phyloP scores from a whole-genome alignment of 352 stramenopile species.

The Peronospora belbahrii region DNA sequence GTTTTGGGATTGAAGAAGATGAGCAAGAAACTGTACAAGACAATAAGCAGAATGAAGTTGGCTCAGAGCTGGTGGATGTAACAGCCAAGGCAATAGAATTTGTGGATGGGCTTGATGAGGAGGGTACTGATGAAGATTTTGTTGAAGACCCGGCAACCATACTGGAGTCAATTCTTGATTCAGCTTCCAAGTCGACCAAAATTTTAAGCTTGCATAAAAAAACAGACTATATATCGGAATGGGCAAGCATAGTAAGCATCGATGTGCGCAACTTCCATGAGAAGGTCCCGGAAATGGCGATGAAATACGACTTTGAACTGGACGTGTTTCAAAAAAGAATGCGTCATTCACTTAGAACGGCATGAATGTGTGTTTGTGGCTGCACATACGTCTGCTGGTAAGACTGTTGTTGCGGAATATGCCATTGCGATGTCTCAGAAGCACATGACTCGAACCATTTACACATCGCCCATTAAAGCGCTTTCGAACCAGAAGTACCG shows the following conservation, averaged over 20 bases:
- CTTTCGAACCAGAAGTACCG: slow-evolving; percentile 98
- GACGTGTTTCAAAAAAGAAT: slow-evolving; percentile 97
- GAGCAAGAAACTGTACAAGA: slow-evolving; percentile 15
- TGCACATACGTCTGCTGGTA: slow-evolving; percentile 95
- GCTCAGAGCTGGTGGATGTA: neutral
- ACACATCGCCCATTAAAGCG: slow-evolving; percentile 98
- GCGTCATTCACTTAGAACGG: slow-evolving; percentile 90
- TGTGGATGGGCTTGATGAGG: neutral
- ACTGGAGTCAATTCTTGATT: slow-evolving; percentile 43
- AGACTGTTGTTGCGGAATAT: slow-evolving; percentile 98
- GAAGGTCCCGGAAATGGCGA: slow-evolving; percentile 77
- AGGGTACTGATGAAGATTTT: too few species aligned
- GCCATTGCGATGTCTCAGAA: slow-evolving; percentile 92
- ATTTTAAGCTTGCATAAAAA: slow-evolving; percentile 14
- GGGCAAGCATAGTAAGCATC: slow-evolving; percentile 59
- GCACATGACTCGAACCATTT: slow-evolving; percentile 90
- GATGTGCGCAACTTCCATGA: slow-evolving; percentile 80
- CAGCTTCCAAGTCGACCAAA: slow-evolving; percentile 3
- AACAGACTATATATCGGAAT: slow-evolving; percentile 35
- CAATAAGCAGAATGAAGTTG: neutral
- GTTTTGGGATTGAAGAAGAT: slow-evolving; percentile 43
- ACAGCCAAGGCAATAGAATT: neutral
- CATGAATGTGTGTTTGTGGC: slow-evolving; percentile 94
- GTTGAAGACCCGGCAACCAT: slow-evolving; percentile 39
- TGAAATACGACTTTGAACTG: slow-evolving; percentile 81